Evolutionary conservation across 345 rosid species (phyloP).

Genomic region (Mangifera indica): DNA sequence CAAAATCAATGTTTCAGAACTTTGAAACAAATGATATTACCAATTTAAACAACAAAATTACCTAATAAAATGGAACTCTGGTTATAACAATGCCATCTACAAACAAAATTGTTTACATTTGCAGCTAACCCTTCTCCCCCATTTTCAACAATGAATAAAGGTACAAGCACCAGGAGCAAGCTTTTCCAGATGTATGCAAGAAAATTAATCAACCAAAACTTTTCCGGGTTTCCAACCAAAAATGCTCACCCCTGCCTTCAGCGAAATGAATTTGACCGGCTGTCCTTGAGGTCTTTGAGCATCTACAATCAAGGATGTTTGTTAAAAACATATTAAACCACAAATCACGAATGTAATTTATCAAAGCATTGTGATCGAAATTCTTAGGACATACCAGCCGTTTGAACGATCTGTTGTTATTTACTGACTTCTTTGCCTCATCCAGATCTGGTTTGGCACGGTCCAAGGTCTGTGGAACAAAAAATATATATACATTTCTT

Average conservation of each 20-base stretch:
- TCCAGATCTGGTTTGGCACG: constrained; percentile 64
- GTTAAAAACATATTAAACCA: neutral
- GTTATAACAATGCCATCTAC: neutral
- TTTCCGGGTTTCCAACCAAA: neutral
- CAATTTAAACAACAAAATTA: neutral
- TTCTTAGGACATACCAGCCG: constrained; percentile 47
- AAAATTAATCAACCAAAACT: too few relatives aligned
- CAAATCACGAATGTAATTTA: neutral
- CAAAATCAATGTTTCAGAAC: neutral
- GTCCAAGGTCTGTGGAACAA: constrained; percentile 47
- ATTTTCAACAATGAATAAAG: neutral
- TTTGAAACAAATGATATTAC: neutral
- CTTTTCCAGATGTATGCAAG: neutral
- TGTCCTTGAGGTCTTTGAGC: constrained; percentile 50
- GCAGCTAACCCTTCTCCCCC: neutral
- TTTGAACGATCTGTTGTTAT: constrained; percentile 58
- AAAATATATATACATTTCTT: neutral
- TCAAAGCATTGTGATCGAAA: neutral
- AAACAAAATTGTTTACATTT: neutral
- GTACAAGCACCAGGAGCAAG: constrained; percentile 13
- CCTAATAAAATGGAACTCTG: constrained; percentile 5
- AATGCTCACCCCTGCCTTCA: constrained; percentile 13
- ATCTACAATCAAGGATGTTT: constrained; percentile 27
- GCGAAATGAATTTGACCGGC: constrained; percentile 41
- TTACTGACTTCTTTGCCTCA: constrained; percentile 35